Evolutionary conservation across 306 rosid genomes (phyloP).

Genomic region (Pyrus bretschneideri): DNA sequence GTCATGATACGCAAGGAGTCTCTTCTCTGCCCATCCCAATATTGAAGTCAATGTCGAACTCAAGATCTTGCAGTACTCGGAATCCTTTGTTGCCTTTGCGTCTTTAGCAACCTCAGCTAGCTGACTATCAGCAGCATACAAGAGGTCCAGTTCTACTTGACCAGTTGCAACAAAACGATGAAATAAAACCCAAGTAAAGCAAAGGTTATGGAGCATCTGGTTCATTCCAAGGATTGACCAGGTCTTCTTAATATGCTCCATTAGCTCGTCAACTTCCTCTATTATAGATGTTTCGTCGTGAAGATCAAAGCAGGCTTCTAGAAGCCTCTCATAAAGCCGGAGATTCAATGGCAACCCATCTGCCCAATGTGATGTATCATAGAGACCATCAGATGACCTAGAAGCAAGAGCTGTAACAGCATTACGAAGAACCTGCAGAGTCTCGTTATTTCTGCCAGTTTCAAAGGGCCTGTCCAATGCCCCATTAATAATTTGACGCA

Average conservation of each 20-base stretch:
- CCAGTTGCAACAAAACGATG: conserved; percentile 89
- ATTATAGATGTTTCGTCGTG: conserved; percentile 68
- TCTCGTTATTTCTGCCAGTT: conserved; percentile 80
- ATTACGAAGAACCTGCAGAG: conserved; percentile 92
- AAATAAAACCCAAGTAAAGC: conserved; percentile 95
- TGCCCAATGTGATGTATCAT: conserved; percentile 92
- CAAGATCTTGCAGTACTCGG: conserved; percentile 68
- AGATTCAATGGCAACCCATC: conserved; percentile 96
- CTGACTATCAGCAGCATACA: conserved; percentile 63
- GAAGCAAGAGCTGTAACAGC: conserved; percentile 80
- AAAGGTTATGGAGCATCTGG: conserved; percentile 77
- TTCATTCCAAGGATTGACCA: conserved; percentile 95
- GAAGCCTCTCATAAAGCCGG: conserved; percentile 77
- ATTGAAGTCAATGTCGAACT: conserved; percentile 85
- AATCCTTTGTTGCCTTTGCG: conserved; percentile 81
- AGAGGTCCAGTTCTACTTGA: conserved; percentile 71
- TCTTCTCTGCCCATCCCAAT: conserved; percentile 95
- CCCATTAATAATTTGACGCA: conserved; percentile 68
- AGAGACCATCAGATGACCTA: conserved; percentile 71
- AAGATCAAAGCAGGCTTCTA: conserved; percentile 74
- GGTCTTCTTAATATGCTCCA: conserved; percentile 97
- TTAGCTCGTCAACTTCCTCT: conserved; percentile 86
- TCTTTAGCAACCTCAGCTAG: conserved; percentile 92
- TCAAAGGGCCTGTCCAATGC: conserved; percentile 78
- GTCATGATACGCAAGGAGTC: conserved; percentile 98